Base-by-base conservation (phyloP, 768 basidiomycete species). In the Kwoniella sp. region DNA sequence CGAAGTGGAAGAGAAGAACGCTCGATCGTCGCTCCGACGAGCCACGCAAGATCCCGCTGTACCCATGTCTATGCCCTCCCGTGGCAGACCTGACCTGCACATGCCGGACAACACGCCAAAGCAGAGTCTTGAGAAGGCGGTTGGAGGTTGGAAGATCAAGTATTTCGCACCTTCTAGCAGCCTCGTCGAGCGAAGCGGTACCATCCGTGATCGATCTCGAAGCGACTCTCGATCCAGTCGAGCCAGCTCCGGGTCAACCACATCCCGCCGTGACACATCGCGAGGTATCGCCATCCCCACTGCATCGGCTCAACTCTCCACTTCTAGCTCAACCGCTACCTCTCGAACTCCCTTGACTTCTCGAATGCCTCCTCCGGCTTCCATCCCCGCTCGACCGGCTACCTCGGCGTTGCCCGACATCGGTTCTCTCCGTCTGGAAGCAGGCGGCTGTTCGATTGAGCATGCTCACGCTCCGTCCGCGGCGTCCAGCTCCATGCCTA, bases 141-240 rank as follows among this genome's bases (percentile, higher is more conserved):
- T 63, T 4, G 69, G 71, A n/a, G 59, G 63, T 25, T 75, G 73
- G 73, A 66, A 68, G 55, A 63, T 75, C 60, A 67, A 66, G 50
- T 74, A 74, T 48, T 57, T 57, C 41, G 37, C 38, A 38, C 45
- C 67, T 26, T 48, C 55, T 11, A 52, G 38, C 8, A 54, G 30
- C n/a, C 38, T 61, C 15, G 56, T 69, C 38, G 54, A 60, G 22
- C 28, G 60, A 59, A 30, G 31, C 29, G 38, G 55, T 17, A 66
- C 63, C 7, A 52, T 61, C n/a, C 52, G 59, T 25, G 58, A 50
- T 12, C 29, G 34, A 17, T 56, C 55, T 41, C 55, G 37, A 54
- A 37, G 54, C 51, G 15, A 47, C 34, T 61, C 65, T 28, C 53
- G 53, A 31, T 66, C 65, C 5, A 60, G 58, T n/a, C 37, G 11